These are phyloP conservation scores for Aspergillus incahuasiensis DNA, from an alignment of 495 filamentous ascomycete genomes.

Conservation along the genomic window DNA sequence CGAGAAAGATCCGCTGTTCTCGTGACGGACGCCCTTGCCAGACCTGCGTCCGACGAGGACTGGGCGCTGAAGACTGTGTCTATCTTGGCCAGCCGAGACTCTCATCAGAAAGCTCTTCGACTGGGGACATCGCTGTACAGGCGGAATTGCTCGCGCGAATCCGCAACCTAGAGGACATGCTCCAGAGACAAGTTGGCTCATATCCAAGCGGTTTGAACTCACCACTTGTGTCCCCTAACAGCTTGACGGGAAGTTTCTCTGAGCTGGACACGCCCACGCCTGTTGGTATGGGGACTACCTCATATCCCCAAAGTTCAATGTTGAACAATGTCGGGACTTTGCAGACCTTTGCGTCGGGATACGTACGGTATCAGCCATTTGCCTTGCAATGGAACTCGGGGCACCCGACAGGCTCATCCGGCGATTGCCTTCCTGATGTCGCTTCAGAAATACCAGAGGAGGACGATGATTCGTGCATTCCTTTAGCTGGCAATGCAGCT, in stretches of 20 bases:
- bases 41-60: slow-evolving; percentile 37
- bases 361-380: slow-evolving; percentile 39
- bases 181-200: slow-evolving; percentile 31
- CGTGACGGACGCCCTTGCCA: slow-evolving; percentile 40
- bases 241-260: slow-evolving; percentile 30
- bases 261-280: slow-evolving; percentile 26
- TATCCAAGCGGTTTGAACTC: slow-evolving; percentile 23
- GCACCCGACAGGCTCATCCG: slow-evolving; percentile 24
- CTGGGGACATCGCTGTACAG: slow-evolving; percentile 26
- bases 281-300: slow-evolving; percentile 16
- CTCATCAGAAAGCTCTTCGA: slow-evolving; percentile 28
- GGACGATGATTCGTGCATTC: slow-evolving; percentile 35
- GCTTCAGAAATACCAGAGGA: slow-evolving; percentile 34
- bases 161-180: slow-evolving; percentile 34
- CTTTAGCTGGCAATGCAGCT: slow-evolving; percentile 25
- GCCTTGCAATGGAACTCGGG: slow-evolving; percentile 35
- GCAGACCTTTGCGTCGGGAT: slow-evolving; percentile 34
- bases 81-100: slow-evolving; percentile 39
- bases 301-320: slow-evolving; percentile 16
- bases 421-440: slow-evolving; percentile 25
- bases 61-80: slow-evolving; percentile 40
- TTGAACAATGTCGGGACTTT: slow-evolving; percentile 27
- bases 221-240: slow-evolving; percentile 26
- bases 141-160: slow-evolving; percentile 35
- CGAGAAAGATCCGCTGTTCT: slow-evolving; percentile 38